phyloP scores from a whole-genome alignment of 2,329 filamentous ascomycete genomes.

The Fusarium sp. region DNA sequence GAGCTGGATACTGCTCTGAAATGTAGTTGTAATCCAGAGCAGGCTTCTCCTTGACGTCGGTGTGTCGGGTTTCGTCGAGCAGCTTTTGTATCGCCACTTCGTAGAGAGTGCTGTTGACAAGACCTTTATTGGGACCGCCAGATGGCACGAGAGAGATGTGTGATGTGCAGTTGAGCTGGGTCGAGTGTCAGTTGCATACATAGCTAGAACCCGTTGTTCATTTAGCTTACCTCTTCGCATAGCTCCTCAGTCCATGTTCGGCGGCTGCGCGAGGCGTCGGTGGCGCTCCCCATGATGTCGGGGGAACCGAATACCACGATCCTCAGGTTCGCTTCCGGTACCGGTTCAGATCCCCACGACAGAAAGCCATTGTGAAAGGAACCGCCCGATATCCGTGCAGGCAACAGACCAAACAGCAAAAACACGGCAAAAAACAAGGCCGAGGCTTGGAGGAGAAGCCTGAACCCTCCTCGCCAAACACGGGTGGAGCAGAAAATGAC shows the following conservation, averaged over 20 bases:
- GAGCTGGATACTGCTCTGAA: conserved; percentile 56
- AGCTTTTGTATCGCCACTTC: conserved; percentile 56
- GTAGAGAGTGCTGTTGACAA: conserved; percentile 68
- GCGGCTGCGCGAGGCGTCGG: conserved; percentile 37
- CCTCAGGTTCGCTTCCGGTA: conserved; percentile 54
- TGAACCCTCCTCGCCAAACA: conserved; percentile 53
- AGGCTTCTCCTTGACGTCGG: conserved; percentile 49
- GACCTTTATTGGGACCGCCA: conserved; percentile 59
- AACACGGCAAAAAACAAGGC: conserved; percentile 44
- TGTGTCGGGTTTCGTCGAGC: conserved; percentile 48
- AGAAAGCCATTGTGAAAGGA: conserved; percentile 42
- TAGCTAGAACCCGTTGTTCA: background rate
- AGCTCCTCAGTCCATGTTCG: conserved; percentile 62
- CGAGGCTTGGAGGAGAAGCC: conserved; percentile 46
- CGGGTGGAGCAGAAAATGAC: conserved; percentile 57
- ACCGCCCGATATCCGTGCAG: conserved; percentile 39
- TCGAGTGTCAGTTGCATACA: conserved; percentile 6
- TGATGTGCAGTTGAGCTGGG: conserved; percentile 59
- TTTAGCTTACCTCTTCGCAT: conserved; percentile 57
- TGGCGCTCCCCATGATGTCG: conserved; percentile 60
- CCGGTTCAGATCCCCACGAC: conserved; percentile 35
- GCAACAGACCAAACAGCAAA: conserved; percentile 45
- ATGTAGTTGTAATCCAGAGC: conserved; percentile 60
- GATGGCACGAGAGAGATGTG: conserved; percentile 61
- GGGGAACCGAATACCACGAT: conserved; percentile 65